Evolutionary conservation across 257 asterid genomes (phyloP).

Genomic region (Lantana camara): DNA sequence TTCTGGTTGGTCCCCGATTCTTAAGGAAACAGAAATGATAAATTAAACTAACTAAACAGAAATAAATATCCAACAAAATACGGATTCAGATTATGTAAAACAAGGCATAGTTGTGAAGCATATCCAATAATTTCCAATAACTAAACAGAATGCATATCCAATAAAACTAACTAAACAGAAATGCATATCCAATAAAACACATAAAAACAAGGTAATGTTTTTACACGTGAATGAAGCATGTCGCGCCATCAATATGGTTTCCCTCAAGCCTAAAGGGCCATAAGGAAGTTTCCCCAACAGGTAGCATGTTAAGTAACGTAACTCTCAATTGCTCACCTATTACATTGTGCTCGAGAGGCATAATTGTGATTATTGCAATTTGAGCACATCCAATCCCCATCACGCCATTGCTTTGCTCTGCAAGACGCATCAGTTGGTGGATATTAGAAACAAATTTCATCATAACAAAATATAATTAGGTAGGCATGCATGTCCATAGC

Average conservation of each 20-base stretch:
- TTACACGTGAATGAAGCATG: not conserved
- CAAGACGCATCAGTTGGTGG: conserved; percentile 21
- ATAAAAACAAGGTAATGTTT: conserved; percentile 1
- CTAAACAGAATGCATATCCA: not conserved
- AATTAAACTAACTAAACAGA: not conserved
- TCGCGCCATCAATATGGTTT: too few species aligned
- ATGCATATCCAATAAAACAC: not conserved
- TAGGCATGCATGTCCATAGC: conserved; percentile 4
- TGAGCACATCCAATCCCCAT: conserved; percentile 96
- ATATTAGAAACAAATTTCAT: conserved; percentile 5
- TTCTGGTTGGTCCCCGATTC: not conserved
- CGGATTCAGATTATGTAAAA: not conserved
- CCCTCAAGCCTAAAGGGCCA: conserved; percentile 8
- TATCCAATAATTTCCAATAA: too few species aligned
- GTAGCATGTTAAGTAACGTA: conserved; percentile 9
- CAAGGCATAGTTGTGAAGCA: too few species aligned
- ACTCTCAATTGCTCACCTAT: conserved; percentile 54
- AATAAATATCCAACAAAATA: not conserved
- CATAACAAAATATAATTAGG: not conserved
- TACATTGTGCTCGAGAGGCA: conserved; percentile 85
- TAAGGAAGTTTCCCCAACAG: not conserved
- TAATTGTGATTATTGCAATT: conserved; percentile 91
- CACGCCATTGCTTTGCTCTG: conserved; percentile 95
- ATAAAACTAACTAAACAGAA: not conserved
- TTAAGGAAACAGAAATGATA: not conserved